Percentiles rank a stretch among this genome's conserved stretches.
Conservation (phyloP, 2,329 filamentous ascomycete genomes). For the Fusarium nematophilum region DNA sequence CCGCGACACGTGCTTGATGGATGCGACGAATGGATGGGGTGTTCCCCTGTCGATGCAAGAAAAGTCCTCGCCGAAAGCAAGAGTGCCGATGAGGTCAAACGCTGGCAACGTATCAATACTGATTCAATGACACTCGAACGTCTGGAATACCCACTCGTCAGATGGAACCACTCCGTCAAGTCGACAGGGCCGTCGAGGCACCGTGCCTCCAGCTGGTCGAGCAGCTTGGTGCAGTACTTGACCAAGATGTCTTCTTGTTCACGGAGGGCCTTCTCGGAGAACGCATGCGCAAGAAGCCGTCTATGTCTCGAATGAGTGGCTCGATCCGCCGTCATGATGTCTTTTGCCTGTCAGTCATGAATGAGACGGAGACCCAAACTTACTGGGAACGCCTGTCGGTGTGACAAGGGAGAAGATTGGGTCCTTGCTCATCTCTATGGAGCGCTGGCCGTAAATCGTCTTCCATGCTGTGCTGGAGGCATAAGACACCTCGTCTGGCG, state of each 20-base stretch:
- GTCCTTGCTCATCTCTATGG: constrained; percentile 34
- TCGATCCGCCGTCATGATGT: constrained; percentile 35
- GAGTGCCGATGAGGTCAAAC: constrained; percentile 36
- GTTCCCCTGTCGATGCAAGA: constrained; percentile 33
- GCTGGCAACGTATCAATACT: background rate
- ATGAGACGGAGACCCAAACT: background rate
- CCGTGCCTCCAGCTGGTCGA: constrained; percentile 17
- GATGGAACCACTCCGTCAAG: constrained; percentile 29
- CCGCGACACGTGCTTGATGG: constrained; percentile 25
- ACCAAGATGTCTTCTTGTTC: constrained; percentile 33
- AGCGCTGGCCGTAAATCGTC: constrained; percentile 28
- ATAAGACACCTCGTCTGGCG: constrained; percentile 33
- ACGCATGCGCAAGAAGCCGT: constrained; percentile 30
- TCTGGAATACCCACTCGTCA: constrained; percentile 19
- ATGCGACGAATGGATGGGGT: constrained; percentile 34
- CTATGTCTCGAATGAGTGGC: constrained; percentile 29
- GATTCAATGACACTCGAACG: no score
- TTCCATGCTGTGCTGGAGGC: constrained; percentile 30
- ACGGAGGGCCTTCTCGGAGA: constrained; percentile 35
- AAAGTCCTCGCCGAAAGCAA: constrained; percentile 35
- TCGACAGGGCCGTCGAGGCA: constrained; percentile 16
- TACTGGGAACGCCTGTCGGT: constrained; percentile 33
- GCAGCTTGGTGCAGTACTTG: constrained; percentile 29
- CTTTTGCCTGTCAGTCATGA: constrained; percentile 7
- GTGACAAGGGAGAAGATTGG: constrained; percentile 33